These are phyloP conservation scores for Rhinocladiella mackenziei DNA, from an alignment of 2,329 filamentous ascomycete genomes.

Conservation along the genomic window DNA sequence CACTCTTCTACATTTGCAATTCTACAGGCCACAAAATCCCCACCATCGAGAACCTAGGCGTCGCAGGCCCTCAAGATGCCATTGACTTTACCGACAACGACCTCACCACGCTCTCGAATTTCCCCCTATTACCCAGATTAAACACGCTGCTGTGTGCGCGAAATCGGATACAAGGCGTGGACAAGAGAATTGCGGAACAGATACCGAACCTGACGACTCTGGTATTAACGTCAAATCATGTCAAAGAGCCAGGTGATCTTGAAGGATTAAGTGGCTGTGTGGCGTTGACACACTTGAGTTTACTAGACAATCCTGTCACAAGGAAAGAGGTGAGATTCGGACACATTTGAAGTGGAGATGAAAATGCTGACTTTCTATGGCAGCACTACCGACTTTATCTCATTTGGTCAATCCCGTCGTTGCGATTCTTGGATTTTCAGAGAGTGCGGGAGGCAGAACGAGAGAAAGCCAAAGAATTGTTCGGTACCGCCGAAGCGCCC, in stretches of 20 bases:
- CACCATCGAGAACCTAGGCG: conserved; percentile 94
- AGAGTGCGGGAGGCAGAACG: conserved; percentile 89
- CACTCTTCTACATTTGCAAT: conserved; percentile 48
- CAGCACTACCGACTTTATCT: conserved; percentile 92
- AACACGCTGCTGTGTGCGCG: conserved; percentile 82
- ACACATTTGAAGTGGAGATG: neutral
- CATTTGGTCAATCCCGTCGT: conserved; percentile 76
- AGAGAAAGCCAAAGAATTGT: conserved; percentile 69
- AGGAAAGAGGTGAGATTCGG: conserved; percentile 75
- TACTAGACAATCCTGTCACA: conserved; percentile 84
- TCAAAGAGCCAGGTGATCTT: conserved; percentile 80
- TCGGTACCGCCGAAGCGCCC: conserved; percentile 73
- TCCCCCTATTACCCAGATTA: conserved; percentile 84
- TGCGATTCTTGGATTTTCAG: conserved; percentile 87
- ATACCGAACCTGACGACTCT: conserved; percentile 79
- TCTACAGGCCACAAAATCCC: conserved; percentile 94
- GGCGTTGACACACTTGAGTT: conserved; percentile 71
- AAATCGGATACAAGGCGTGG: conserved; percentile 81
- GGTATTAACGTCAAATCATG: conserved; percentile 75
- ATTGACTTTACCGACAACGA: conserved; percentile 99
- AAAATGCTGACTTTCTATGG: conserved; percentile 2
- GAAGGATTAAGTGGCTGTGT: conserved; percentile 69
- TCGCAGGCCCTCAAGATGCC: conserved; percentile 84
- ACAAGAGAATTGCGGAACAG: conserved; percentile 66
- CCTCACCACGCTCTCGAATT: conserved; percentile 83